Conservation (phyloP, 2,329 filamentous ascomycete species). For the Claviceps citrina region DNA sequence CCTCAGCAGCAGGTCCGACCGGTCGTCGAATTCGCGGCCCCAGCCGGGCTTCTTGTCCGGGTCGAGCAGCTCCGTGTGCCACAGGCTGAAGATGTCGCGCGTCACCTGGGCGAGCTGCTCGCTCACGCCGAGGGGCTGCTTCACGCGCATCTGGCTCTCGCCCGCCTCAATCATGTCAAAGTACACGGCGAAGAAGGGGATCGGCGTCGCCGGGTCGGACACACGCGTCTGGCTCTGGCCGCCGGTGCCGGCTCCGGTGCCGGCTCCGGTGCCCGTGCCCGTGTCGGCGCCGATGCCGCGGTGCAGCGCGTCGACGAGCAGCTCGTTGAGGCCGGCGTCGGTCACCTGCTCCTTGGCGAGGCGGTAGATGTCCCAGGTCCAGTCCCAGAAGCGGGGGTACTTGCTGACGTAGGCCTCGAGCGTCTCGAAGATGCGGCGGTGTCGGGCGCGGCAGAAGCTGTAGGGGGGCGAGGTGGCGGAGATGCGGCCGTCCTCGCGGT, state of each 20-base stretch:
- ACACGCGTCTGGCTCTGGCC: neutral
- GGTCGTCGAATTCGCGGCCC: slow-evolving; percentile 4
- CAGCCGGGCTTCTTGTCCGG: slow-evolving; percentile 4
- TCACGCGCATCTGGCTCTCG: neutral
- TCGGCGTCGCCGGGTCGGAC: neutral
- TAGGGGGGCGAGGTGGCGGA: slow-evolving; percentile 6
- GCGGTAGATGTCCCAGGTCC: slow-evolving; percentile 5
- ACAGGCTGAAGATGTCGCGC: slow-evolving; percentile 2
- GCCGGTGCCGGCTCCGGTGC: too few species aligned
- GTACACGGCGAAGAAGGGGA: slow-evolving; percentile 1
- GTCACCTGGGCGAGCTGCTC: neutral
- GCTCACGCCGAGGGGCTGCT: slow-evolving; percentile 2
- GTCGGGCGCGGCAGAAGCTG: slow-evolving; percentile 6
- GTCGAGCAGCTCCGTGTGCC: slow-evolving; percentile 4
- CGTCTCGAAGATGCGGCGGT: slow-evolving; percentile 6
- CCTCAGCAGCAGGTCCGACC: slow-evolving; percentile 3
- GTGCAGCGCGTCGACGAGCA: slow-evolving; percentile 3
- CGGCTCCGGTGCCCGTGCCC: too few species aligned
- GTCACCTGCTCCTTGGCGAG: slow-evolving; percentile 4
- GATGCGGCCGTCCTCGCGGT: slow-evolving; percentile 7
- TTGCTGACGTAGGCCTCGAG: slow-evolving; percentile 2
- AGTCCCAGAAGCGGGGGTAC: slow-evolving; percentile 6
- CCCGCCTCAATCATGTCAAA: slow-evolving; percentile 5
- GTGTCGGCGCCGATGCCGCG: neutral
- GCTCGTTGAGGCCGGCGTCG: slow-evolving; percentile 5